phyloP scores from a whole-genome alignment of 2,329 filamentous ascomycete species.

The Nakataea oryzae region DNA sequence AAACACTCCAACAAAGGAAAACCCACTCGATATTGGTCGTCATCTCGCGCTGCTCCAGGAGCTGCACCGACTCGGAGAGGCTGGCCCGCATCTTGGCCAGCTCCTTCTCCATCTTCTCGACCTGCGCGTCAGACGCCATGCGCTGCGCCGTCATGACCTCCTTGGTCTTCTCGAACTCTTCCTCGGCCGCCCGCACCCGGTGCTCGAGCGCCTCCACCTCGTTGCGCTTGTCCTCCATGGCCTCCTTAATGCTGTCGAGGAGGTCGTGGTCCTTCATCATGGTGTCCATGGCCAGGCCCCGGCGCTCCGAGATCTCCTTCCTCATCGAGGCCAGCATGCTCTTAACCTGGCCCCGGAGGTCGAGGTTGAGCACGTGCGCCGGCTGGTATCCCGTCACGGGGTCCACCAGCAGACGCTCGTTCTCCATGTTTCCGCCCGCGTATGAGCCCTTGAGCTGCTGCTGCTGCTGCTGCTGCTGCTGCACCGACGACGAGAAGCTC shows the following conservation, averaged over 20 bases:
- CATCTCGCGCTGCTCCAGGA: slow-evolving; percentile 93
- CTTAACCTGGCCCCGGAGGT: slow-evolving; percentile 75
- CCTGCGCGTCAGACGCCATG: slow-evolving; percentile 80
- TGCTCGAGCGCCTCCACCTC: slow-evolving; percentile 91
- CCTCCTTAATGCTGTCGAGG: slow-evolving; percentile 89
- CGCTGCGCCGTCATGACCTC: slow-evolving; percentile 81
- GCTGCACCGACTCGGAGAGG: slow-evolving; percentile 74
- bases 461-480: background rate
- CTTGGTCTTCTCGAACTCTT: slow-evolving; percentile 89
- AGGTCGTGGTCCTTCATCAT: slow-evolving; percentile 94
- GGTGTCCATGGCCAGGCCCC: slow-evolving; percentile 70
- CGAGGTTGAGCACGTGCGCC: slow-evolving; percentile 77
- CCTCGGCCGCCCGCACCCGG: slow-evolving; percentile 75
- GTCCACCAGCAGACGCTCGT: slow-evolving; percentile 74
- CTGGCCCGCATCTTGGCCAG: slow-evolving; percentile 83
- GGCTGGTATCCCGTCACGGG: slow-evolving; percentile 80
- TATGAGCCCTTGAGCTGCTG: slow-evolving; percentile 33
- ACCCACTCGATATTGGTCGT: slow-evolving; percentile 89
- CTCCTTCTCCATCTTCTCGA: slow-evolving; percentile 98
- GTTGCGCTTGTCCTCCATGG: slow-evolving; percentile 87
- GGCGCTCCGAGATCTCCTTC: slow-evolving; percentile 86
- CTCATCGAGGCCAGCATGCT: slow-evolving; percentile 66
- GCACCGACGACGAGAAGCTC: slow-evolving; percentile 57
- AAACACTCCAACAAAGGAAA: background rate
- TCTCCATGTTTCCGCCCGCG: slow-evolving; percentile 28